Conservation (phyloP, 148 eudicot genomes). For the Camellia granthamiana region DNA sequence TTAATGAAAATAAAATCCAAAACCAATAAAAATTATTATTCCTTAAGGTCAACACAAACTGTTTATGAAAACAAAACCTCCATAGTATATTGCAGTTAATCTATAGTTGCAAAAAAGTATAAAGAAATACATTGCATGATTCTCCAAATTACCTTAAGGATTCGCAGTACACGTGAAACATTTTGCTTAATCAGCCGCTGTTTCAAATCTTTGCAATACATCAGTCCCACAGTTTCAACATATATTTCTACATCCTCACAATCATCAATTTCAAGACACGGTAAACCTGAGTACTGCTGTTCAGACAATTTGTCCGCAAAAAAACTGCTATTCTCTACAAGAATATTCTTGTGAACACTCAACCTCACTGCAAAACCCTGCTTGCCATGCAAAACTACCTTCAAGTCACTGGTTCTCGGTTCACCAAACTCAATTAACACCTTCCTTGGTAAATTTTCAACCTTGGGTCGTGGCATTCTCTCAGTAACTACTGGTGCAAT, state of each 20-base stretch:
- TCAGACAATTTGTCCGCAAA: constrained; percentile 55
- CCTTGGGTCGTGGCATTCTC: constrained; percentile 34
- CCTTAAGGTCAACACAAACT: not conserved
- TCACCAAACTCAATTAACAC: constrained; percentile 92
- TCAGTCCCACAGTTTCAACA: constrained; percentile 79
- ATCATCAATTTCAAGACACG: constrained; percentile 57
- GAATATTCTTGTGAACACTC: constrained; percentile 69
- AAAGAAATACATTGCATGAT: not conserved
- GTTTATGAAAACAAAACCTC: not conserved
- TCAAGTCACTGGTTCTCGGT: constrained; percentile 72
- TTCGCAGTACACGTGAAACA: constrained; percentile 73
- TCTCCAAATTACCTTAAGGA: constrained; percentile 65
- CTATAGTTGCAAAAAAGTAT: not conserved
- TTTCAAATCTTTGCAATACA: constrained; percentile 82
- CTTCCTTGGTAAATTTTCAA: constrained; percentile 62
- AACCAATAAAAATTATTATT: not conserved
- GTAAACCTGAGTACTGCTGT: constrained; percentile 30
- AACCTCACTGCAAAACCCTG: constrained; percentile 77
- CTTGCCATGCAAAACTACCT: constrained; percentile 63
- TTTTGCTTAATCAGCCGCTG: constrained; percentile 78
- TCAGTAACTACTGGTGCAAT: constrained; percentile 29
- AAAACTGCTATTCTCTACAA: constrained; percentile 50
- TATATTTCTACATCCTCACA: constrained; percentile 87
- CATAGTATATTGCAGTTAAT: not conserved
- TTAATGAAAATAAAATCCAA: not conserved